Conservation (phyloP, 1,284 basidiomycete species). For the Trametes hirsuta region DNA sequence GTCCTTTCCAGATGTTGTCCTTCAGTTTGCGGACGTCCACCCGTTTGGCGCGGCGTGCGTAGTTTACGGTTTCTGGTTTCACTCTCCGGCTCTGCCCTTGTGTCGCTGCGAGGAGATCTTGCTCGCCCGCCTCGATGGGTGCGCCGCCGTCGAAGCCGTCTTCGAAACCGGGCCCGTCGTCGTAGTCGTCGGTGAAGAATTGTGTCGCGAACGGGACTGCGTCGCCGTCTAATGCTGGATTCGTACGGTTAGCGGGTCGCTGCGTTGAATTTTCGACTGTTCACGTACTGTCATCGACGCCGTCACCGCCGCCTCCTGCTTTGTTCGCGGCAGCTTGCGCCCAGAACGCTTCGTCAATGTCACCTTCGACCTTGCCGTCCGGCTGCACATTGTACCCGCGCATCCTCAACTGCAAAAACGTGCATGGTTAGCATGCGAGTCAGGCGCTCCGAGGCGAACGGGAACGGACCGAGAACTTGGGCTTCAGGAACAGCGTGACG, state of each 20-base stretch:
- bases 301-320: slow-evolving; percentile 56
- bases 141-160: slow-evolving; percentile 63
- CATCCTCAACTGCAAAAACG: slow-evolving; percentile 69
- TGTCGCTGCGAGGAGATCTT: slow-evolving; percentile 84
- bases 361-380: slow-evolving; percentile 70
- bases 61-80: slow-evolving; percentile 90
- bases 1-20: slow-evolving; percentile 96
- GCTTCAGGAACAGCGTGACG: slow-evolving; percentile 93
- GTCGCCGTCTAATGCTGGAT: slow-evolving; percentile 48
- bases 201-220: slow-evolving; percentile 90
- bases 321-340: slow-evolving; percentile 87
- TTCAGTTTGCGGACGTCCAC: slow-evolving; percentile 97
- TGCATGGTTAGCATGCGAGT: not conserved
- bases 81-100: slow-evolving; percentile 81
- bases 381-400: slow-evolving; percentile 64
- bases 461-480: slow-evolving; percentile 81
- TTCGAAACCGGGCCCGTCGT: slow-evolving; percentile 80
- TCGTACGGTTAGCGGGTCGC: not conserved
- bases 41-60: slow-evolving; percentile 94
- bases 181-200: slow-evolving; percentile 94
- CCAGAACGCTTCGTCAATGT: slow-evolving; percentile 96
- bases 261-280: slow-evolving; percentile 26
- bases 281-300: slow-evolving; percentile 61
- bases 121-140: slow-evolving; percentile 68
- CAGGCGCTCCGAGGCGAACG: not conserved